Percentiles rank a stretch among this genome's conserved stretches.
These are phyloP conservation scores for Domatiomyces catenatus DNA, from an alignment of 2,329 filamentous ascomycete genomes.

Conservation along the genomic window DNA sequence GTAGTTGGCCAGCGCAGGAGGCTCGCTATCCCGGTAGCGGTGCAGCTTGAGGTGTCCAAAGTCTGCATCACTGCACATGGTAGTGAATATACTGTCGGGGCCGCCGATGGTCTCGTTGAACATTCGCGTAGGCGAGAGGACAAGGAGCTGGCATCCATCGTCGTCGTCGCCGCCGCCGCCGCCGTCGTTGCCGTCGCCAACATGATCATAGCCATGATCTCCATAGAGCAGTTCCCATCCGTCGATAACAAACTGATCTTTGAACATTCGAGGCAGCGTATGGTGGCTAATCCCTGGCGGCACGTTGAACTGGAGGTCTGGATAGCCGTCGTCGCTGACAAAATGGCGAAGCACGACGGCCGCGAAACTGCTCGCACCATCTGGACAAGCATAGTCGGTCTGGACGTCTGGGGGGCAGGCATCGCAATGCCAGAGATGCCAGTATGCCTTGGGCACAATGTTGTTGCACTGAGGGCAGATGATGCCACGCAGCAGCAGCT, in stretches of 20 bases:
- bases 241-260: neutral
- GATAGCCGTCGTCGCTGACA: neutral
- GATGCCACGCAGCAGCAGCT: conserved; percentile 43
- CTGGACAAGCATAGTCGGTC: neutral
- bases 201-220: too few species aligned
- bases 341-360: neutral
- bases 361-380: neutral
- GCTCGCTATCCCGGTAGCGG: neutral
- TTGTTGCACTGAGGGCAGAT: conserved; percentile 47
- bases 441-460: neutral
- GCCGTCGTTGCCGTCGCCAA: too few species aligned
- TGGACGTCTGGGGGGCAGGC: neutral
- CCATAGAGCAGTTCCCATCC: neutral
- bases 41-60: neutral
- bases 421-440: neutral
- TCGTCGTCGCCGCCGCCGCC: neutral
- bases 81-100: neutral
- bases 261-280: neutral
- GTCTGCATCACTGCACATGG: neutral
- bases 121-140: neutral
- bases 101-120: neutral
- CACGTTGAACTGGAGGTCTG: neutral
- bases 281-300: neutral
- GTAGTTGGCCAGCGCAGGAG: neutral
- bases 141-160: neutral